phyloP scores from a whole-genome alignment of 495 filamentous ascomycete genomes.

The Aspergillus haitiensis region DNA sequence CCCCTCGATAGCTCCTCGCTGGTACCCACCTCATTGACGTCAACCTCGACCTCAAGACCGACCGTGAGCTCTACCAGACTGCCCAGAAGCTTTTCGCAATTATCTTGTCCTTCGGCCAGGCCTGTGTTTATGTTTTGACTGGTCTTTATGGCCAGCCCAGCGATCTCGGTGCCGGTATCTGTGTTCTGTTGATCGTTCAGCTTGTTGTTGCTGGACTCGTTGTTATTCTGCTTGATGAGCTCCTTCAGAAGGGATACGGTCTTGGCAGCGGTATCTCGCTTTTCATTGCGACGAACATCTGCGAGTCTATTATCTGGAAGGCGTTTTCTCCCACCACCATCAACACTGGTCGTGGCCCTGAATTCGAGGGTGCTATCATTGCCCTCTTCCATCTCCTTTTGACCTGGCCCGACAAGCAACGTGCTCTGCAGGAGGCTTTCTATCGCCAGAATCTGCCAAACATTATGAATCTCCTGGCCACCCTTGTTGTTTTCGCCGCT shows the following conservation, averaged over 20 bases:
- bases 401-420: slow-evolving; percentile 98
- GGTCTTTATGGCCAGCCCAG: slow-evolving; percentile 96
- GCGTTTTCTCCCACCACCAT: slow-evolving; percentile 99
- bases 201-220: slow-evolving; percentile 95
- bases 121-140: slow-evolving; percentile 94
- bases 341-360: slow-evolving; percentile 97
- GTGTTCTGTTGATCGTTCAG: slow-evolving; percentile 95
- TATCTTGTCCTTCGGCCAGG: slow-evolving; percentile 95
- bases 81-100: slow-evolving; percentile 99
- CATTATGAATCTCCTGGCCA: slow-evolving; percentile 97
- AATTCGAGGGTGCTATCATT: slow-evolving; percentile 99
- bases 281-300: slow-evolving; percentile 99
- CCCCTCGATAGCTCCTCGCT: slow-evolving; percentile 67
- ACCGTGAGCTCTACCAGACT: slow-evolving; percentile 99
- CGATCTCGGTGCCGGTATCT: slow-evolving; percentile 95
- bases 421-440: slow-evolving; percentile 95
- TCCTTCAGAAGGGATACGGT: slow-evolving; percentile 99
- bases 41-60: slow-evolving; percentile 98
- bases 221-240: slow-evolving; percentile 98
- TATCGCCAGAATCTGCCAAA: slow-evolving; percentile 99
- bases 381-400: slow-evolving; percentile 97
- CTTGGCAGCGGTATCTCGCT: slow-evolving; percentile 97
- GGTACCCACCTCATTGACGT: slow-evolving; percentile 99
- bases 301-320: slow-evolving; percentile 99
- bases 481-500: slow-evolving; percentile 87